phyloP scores from a whole-genome alignment of 805 yeast species.

The Schizosaccharomyces lindneri region DNA sequence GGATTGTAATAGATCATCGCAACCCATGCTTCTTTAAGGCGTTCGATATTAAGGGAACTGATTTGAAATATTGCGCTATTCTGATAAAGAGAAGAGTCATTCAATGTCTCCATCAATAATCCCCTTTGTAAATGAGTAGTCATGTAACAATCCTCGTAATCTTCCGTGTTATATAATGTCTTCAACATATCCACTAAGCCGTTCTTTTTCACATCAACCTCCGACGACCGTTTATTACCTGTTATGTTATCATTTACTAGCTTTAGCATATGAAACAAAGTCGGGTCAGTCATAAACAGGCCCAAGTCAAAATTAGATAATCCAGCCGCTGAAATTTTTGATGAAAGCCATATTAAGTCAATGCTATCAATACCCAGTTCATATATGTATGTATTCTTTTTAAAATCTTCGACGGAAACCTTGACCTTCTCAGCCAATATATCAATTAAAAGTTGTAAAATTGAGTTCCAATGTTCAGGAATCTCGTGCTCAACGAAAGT shows the following conservation, averaged over 20 bases:
- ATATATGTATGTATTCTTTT: slow-evolving; percentile 4
- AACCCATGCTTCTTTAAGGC: background rate
- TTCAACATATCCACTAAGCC: background rate
- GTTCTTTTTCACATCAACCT: background rate
- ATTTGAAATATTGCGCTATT: background rate
- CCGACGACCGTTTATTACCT: background rate
- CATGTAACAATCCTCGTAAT: background rate
- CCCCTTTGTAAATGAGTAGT: background rate
- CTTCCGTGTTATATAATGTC: background rate
- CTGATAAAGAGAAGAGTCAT: background rate
- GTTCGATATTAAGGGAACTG: background rate
- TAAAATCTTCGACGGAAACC: background rate
- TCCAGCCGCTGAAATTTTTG: slow-evolving; percentile 2
- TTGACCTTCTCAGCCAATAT: background rate
- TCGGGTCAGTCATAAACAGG: background rate
- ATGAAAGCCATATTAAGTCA: slow-evolving; percentile 8
- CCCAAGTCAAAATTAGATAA: background rate
- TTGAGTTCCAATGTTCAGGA: background rate
- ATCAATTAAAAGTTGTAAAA: background rate
- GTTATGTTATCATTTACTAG: background rate
- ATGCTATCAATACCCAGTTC: slow-evolving; percentile 10
- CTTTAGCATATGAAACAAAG: background rate
- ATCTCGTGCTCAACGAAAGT: background rate
- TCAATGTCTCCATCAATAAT: background rate
- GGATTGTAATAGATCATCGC: background rate